Base-by-base conservation (phyloP, 768 basidiomycete species). In the Xerocomus brunneocitrinus region DNA sequence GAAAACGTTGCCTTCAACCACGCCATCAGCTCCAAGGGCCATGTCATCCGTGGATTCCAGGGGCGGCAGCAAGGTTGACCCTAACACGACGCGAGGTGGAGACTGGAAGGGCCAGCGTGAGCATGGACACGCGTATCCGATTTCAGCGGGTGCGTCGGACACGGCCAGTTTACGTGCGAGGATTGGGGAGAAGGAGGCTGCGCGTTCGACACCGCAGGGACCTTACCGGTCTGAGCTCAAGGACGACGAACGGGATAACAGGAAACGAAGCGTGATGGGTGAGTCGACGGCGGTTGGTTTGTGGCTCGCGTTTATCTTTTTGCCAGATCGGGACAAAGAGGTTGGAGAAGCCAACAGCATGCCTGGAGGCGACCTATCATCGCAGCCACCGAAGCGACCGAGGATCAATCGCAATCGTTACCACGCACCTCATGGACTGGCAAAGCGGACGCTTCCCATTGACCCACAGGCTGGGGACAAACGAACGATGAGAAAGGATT, bases 191-290 rank as follows among this genome's bases (percentile, higher is more conserved):
- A 81, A 83, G 62, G 84, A 85, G 57, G 60, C 67, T 25, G 62
- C 72, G 36, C 73, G 69, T 16, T 58, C 72, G 49, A 63, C 65
- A 52, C 71, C 75, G n/a, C 75, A 76, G 53, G 67, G 66, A 39
- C 63, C 75, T n/a, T 79, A 78, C 55, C 77, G 79, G 47, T 64
- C 60, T 22, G 81, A 81, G 34, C 65, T 73, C 51, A 76, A 76
- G 56, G 84, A 87, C 9, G 85, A 89, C 16, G 85, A 86, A 28
- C 79, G 82, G 45, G 85, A 87, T 55, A 72, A 71, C 39, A 74
- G 86, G 63, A 91, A 91, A 71, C 79, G 89, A 51, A 80, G 83
- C 24, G 69, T 75, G 32, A 80, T 85, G 65, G 89, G 89, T 88
- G 71, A 58, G 80, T 60, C 30, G 38, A 16, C 16, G 16, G 14